Base-by-base conservation (phyloP, 352 stramenopile species). In the Globisporangium perplexum region DNA sequence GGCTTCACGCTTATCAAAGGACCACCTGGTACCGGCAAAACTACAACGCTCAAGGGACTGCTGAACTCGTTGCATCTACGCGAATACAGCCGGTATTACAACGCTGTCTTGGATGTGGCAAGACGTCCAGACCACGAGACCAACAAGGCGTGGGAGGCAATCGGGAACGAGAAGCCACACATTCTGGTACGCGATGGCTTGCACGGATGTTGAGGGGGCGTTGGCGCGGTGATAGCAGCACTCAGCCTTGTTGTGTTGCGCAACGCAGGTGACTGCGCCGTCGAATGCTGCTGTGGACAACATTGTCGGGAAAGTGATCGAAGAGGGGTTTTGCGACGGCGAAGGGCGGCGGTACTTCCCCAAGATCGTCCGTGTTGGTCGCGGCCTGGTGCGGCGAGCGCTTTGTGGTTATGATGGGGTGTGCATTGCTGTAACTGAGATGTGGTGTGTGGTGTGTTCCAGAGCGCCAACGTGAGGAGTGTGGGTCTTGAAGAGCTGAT, bases 241-340 rank as follows among this genome's bases (percentile, higher is more conserved):
- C 43, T 52, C 15, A 38, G 47, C n/a, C 28, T 12, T 42, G 28
- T 39, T 17, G 5, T 2, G 14, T 35, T 50, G 0, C 12, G 3
- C 44, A 31, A 39, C 1, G 8, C 26, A 88, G 77, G 77, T 97
- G 24, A 90, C 85, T 12, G 93, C 95, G 12, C 95, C 94, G 12
- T 98, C 90, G 24, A 98, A 98, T 74, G 92, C 90, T 55, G 95
- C 94, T 20, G 90, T 98, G 1, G 95, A 98, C 59, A 98, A 98
- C 60, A 93, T 98, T 33, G 93, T 98, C 39, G 72, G 86, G n/a
- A 98, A 98, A 63, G 95, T 98, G 35, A 98, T 98, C 56, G 80
- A 95, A 60, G 86, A 97, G 66, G 93, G 93, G 36, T 98, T 98
- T 50, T 90, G 95, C 38, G 95, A 98, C 62, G 95, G 95, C 35